phyloP scores from a whole-genome alignment of 176 grass and related monocot genomes.

The Saccharum spontaneum region DNA sequence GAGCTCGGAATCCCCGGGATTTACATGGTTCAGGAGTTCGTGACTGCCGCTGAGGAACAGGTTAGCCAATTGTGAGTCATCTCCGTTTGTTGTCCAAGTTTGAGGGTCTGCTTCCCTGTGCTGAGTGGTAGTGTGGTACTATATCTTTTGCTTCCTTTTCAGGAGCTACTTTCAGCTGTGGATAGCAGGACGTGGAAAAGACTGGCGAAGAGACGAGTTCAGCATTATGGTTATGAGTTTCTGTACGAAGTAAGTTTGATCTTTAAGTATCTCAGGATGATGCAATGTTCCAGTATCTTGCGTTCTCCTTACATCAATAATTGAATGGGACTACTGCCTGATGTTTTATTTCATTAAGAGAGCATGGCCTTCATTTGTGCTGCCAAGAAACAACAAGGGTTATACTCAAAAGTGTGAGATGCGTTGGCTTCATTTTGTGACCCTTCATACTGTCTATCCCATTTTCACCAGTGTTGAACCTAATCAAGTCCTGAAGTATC shows the following conservation, averaged over 20 bases:
- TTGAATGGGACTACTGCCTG: background rate
- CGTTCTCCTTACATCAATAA: background rate
- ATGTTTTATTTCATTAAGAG: background rate
- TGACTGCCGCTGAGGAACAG: conserved; percentile 71
- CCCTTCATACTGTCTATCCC: background rate
- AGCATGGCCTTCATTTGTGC: background rate
- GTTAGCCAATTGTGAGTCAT: conserved; percentile 27
- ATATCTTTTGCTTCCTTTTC: background rate
- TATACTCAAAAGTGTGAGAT: background rate
- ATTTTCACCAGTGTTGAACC: background rate
- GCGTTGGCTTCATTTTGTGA: background rate
- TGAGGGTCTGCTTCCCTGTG: background rate
- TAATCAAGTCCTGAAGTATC: background rate
- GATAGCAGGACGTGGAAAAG: conserved; percentile 67
- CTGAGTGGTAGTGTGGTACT: background rate
- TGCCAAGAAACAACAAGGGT: background rate
- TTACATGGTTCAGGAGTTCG: conserved; percentile 71
- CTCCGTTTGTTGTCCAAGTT: background rate
- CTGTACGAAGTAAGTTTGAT: conserved; percentile 81
- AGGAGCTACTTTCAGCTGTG: conserved; percentile 83
- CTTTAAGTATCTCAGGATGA: conserved; percentile 30
- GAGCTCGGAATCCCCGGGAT: conserved; percentile 79
- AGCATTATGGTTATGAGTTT: conserved; percentile 98
- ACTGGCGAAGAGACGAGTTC: conserved; percentile 86
- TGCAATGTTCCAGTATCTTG: background rate